These are phyloP conservation scores for Coemansia sp. DNA, from an alignment of 192 early-diverging fungal species.

Conservation along the genomic window DNA sequence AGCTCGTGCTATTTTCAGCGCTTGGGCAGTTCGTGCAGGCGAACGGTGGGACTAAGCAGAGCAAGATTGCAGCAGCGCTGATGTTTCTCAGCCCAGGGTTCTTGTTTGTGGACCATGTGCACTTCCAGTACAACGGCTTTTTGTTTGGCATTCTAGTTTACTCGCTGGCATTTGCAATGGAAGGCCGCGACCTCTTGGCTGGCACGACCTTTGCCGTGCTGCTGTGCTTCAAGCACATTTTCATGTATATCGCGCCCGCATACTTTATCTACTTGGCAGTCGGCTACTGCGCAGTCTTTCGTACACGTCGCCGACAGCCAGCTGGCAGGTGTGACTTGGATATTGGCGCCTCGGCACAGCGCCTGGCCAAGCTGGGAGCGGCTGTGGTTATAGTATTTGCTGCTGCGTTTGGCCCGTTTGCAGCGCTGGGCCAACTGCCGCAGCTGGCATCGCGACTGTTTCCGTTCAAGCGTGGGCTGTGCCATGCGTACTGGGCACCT, in stretches of 20 bases:
- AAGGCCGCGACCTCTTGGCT: constrained; percentile 54
- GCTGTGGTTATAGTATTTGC: constrained; percentile 69
- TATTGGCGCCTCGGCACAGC: constrained; percentile 11
- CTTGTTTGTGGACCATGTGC: constrained; percentile 89
- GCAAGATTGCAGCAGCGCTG: constrained; percentile 57
- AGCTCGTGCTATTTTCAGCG: constrained; percentile 74
- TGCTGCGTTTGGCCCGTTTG: constrained; percentile 82
- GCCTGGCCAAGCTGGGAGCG: constrained; percentile 65
- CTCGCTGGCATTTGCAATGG: constrained; percentile 69
- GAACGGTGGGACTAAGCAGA: constrained; percentile 15
- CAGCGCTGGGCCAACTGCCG: constrained; percentile 64
- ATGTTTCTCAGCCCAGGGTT: constrained; percentile 69
- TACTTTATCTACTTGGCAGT: constrained; percentile 88
- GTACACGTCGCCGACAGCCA: neutral
- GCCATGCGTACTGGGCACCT: constrained; percentile 96
- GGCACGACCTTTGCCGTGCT: constrained; percentile 82
- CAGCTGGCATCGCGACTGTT: constrained; percentile 83
- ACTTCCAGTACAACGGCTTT: constrained; percentile 98
- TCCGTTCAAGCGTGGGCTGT: constrained; percentile 94
- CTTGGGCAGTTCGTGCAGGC: constrained; percentile 55
- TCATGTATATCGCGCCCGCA: constrained; percentile 85
- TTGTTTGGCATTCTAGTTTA: constrained; percentile 83
- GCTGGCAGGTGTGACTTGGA: neutral
- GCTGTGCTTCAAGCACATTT: constrained; percentile 98
- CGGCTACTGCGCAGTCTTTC: constrained; percentile 64